phyloP scores from a whole-genome alignment of 305 asterid species.

The Fraxinus greggii region DNA sequence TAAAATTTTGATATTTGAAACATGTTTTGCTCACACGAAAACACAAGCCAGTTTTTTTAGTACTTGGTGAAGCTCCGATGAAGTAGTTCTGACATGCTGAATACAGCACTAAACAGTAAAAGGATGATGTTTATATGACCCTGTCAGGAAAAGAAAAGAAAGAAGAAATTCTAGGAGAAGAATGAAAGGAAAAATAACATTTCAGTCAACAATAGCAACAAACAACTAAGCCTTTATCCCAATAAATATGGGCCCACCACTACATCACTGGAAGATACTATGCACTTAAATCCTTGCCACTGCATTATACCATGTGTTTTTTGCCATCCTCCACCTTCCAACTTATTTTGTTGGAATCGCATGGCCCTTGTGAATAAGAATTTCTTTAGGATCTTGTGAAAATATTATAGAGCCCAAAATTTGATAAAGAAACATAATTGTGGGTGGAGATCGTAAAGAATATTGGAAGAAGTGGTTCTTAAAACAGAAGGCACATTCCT shows the following conservation, averaged over 20 bases:
- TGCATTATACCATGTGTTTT: not conserved
- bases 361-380: not conserved
- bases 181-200: not conserved
- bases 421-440: not conserved
- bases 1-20: not conserved
- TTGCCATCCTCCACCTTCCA: not conserved
- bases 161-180: not conserved
- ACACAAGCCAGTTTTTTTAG: not conserved
- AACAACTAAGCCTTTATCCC: not conserved
- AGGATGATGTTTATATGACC: not conserved
- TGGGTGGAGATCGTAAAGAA: not conserved
- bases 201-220: not conserved
- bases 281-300: not conserved
- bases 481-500: not conserved
- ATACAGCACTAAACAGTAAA: not conserved
- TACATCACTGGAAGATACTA: not conserved
- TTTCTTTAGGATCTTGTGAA: not conserved
- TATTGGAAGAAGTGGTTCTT: not conserved
- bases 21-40: not conserved
- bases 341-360: not conserved
- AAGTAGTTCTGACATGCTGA: not conserved
- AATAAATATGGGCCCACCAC: not conserved
- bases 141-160: not conserved
- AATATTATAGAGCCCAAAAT: not conserved
- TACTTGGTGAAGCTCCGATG: not conserved